Percentiles rank a stretch among this genome's conserved stretches.
Evolutionary conservation across 768 basidiomycete species (phyloP).

Genomic region (Boletus reticuloceps): DNA sequence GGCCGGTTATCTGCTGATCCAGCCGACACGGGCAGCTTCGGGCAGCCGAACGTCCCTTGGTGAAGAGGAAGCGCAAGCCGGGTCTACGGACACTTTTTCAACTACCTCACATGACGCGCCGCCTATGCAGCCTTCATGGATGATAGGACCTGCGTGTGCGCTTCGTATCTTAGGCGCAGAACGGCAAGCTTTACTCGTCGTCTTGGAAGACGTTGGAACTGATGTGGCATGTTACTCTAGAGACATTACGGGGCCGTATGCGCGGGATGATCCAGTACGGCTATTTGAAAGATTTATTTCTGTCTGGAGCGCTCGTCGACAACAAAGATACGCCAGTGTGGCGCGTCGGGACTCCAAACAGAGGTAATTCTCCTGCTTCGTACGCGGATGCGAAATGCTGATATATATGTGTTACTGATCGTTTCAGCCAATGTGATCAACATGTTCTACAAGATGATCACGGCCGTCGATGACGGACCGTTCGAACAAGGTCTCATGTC

Average conservation of each 20-base stretch:
- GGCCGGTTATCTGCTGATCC: background rate
- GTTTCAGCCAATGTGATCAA: slow-evolving; percentile 13
- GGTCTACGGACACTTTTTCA: no score
- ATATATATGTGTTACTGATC: background rate
- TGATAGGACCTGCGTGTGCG: slow-evolving; percentile 21
- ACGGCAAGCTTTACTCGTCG: background rate
- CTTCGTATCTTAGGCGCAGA: slow-evolving; percentile 13
- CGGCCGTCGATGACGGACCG: slow-evolving; percentile 13
- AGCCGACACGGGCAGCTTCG: background rate
- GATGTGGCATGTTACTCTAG: slow-evolving; percentile 1
- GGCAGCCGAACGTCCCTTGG: no score
- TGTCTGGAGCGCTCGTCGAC: slow-evolving; percentile 14
- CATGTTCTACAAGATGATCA: slow-evolving; percentile 21
- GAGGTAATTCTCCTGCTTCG: slow-evolving; percentile 1
- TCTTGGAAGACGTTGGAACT: background rate
- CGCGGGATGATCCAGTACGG: slow-evolving; percentile 7
- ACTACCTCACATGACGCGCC: background rate
- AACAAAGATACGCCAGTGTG: slow-evolving; percentile 14
- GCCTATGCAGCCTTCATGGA: slow-evolving; percentile 8
- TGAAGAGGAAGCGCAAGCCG: no score
- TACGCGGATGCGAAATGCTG: background rate
- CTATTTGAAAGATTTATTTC: slow-evolving; percentile 14
- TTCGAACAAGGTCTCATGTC: slow-evolving; percentile 16
- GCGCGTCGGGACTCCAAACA: slow-evolving; percentile 17
- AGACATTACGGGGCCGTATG: background rate